Evolutionary conservation across 2,329 filamentous ascomycete genomes (phyloP), one percentile per base, ranked within the genome.

Genomic region (Fusarium odoratissimum): DNA sequence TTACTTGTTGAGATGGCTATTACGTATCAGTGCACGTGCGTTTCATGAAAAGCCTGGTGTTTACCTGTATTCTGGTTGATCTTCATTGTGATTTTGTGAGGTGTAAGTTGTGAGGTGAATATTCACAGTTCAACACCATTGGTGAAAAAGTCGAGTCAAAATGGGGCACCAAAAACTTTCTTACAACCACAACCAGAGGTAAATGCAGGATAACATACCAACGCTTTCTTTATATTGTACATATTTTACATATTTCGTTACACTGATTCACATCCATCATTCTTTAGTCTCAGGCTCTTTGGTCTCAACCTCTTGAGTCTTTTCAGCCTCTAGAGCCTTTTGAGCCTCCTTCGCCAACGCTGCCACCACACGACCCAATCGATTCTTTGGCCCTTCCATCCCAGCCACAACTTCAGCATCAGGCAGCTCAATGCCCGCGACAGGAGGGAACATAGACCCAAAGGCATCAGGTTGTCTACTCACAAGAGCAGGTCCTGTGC

Each of bases 1-100:
- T 85, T 85, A 8, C 87, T 82, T 3, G 92, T 92, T 6, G 89
- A 86, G 37, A 97, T 83, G 23, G 91, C 94, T 97, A 74, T 23
- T 21, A 1, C 13, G 0, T 7, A 11, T 58, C 61, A 63, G 68
- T 46, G 2, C 8, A 13, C 19, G 6, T 13, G 5, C 8, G 9
- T 21, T 13, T 28, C 16, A 11, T 23, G 7, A 8, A 17, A 14
- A 16, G 13, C 25, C 25, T 0, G n/a, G 25, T n/a, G 12, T 21
- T 75, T 67, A 86, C 86, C 84, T 58, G 79, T 85, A 40, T 81
- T 74, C 62, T 86, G 79, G 68, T 87, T 87, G 58, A 85, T 64
- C 72, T 75, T 84, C 86, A 87, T 87, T 60, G 68, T 79, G 44
- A 30, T 19, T 41, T 60, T 69, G 35, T 10, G 19, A 46, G 45